Percentiles rank a stretch among this genome's conserved stretches.
Conservation (phyloP, 768 basidiomycete genomes). For the Lentinula sp. region DNA sequence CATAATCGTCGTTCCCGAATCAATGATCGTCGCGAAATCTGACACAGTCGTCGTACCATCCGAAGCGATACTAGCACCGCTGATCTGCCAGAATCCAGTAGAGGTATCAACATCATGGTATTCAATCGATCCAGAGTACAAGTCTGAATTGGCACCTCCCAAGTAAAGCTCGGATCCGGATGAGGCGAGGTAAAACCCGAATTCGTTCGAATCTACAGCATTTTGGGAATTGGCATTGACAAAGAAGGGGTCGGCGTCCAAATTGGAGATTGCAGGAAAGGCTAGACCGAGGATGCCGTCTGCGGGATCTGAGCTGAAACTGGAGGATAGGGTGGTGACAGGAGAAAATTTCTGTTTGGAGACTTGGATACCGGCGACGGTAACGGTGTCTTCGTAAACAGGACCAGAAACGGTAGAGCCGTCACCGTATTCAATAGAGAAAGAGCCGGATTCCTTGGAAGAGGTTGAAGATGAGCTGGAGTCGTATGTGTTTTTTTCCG, state of each 20-base stretch:
- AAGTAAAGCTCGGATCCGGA: slow-evolving; percentile 44
- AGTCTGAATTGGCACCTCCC: slow-evolving; percentile 39
- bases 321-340: slow-evolving; percentile 25
- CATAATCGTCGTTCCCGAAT: slow-evolving; percentile 32
- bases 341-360: slow-evolving; percentile 24
- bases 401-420: slow-evolving; percentile 33
- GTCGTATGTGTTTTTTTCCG: slow-evolving; percentile 22
- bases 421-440: slow-evolving; percentile 38
- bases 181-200: slow-evolving; percentile 38
- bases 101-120: slow-evolving; percentile 20
- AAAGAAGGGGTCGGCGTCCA: slow-evolving; percentile 28
- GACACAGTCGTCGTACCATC: slow-evolving; percentile 8
- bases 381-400: slow-evolving; percentile 32
- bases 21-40: slow-evolving; percentile 22
- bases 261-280: slow-evolving; percentile 29
- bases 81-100: slow-evolving; percentile 22
- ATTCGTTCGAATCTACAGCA: slow-evolving; percentile 24
- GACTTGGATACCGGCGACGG: slow-evolving; percentile 14
- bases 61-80: slow-evolving; percentile 12
- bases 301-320: slow-evolving; percentile 16
- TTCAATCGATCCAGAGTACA: slow-evolving; percentile 37
- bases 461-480: slow-evolving; percentile 25
- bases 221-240: slow-evolving; percentile 31
- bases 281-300: slow-evolving; percentile 27
- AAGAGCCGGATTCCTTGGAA: slow-evolving; percentile 19